Evolutionary conservation across 768 basidiomycete species (phyloP).

Genomic region (Trametes punicea): DNA sequence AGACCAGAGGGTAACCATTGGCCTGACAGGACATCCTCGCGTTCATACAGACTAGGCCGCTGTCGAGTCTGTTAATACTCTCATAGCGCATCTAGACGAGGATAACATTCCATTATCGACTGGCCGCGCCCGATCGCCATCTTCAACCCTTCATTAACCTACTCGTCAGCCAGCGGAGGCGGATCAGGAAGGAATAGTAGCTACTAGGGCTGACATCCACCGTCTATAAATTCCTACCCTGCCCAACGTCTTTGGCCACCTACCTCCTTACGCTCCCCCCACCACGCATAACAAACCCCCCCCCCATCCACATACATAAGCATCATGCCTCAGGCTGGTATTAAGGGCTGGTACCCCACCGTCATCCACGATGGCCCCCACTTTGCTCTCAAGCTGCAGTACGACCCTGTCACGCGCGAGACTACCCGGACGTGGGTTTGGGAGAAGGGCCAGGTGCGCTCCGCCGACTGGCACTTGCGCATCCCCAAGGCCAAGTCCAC

Average conservation of each 20-base stretch:
- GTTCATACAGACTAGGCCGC: too few relatives aligned
- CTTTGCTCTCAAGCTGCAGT: slow-evolving; percentile 1
- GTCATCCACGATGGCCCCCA: slow-evolving; percentile 1
- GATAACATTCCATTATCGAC: too few relatives aligned
- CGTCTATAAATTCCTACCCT: background rate
- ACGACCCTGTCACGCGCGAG: slow-evolving; percentile 5
- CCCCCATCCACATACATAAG: background rate
- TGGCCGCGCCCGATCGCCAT: too few relatives aligned
- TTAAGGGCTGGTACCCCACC: background rate
- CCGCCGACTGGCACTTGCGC: background rate
- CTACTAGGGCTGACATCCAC: background rate
- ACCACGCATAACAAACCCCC: background rate
- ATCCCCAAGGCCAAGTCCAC: slow-evolving; percentile 15
- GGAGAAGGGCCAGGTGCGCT: slow-evolving; percentile 4
- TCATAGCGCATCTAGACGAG: too few relatives aligned
- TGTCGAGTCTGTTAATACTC: too few relatives aligned
- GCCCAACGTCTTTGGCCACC: background rate
- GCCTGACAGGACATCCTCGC: too few relatives aligned
- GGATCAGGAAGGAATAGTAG: background rate
- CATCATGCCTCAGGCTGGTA: background rate
- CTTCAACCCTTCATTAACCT: too few relatives aligned
- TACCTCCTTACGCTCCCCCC: background rate
- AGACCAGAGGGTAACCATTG: too few relatives aligned
- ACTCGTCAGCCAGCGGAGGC: background rate
- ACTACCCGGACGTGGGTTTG: slow-evolving; percentile 6